Conservation (phyloP, 306 rosid genomes). For the Cucumis sativus region DNA sequence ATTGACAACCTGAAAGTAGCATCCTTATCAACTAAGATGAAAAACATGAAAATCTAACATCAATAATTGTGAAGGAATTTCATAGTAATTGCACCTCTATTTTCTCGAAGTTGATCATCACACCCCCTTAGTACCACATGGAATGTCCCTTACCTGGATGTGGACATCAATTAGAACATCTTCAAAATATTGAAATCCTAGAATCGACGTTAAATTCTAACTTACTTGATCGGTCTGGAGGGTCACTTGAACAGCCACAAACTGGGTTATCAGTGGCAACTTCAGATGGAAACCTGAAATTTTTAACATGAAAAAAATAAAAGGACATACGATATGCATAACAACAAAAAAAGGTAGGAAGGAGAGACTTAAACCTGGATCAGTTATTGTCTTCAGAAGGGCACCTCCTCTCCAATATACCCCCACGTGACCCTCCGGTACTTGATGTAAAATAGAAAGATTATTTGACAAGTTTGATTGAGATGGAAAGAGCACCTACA, state of each 20-base stretch:
- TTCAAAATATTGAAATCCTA: neutral
- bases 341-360: neutral
- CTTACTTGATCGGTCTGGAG: constrained; percentile 75
- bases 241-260: constrained; percentile 84
- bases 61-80: neutral
- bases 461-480: constrained; percentile 23
- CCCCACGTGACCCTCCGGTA: constrained; percentile 95
- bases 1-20: constrained; percentile 61
- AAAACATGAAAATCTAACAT: neutral
- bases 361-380: constrained; percentile 46
- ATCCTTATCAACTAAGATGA: constrained; percentile 6
- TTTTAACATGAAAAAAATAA: neutral
- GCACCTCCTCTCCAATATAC: constrained; percentile 98
- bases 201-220: neutral
- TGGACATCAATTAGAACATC: neutral
- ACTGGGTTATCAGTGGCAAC: constrained; percentile 72
- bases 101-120: constrained; percentile 78
- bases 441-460: constrained; percentile 74
- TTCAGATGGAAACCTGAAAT: constrained; percentile 76
- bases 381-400: constrained; percentile 58
- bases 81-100: constrained; percentile 45
- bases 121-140: constrained; percentile 95
- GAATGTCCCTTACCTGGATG: constrained; percentile 76
- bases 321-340: neutral
- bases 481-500: constrained; percentile 49